Conservation (phyloP, 169 alveolate genomes). For the Babesia gibsoni region DNA sequence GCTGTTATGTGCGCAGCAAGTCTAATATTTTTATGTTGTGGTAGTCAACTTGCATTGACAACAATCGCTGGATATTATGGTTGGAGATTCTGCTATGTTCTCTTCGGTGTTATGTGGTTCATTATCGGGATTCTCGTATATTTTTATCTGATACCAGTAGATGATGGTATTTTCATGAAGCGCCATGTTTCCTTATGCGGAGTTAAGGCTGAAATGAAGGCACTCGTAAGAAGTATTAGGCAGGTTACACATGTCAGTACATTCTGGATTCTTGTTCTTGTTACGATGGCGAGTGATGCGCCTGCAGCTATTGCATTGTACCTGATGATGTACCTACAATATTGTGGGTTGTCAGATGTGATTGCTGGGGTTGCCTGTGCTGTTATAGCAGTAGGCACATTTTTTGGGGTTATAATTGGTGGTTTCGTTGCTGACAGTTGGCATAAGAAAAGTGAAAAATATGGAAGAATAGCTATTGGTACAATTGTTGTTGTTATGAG, state of each 20-base stretch:
- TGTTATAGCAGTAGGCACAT: constrained; percentile 79
- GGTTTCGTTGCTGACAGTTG: constrained; percentile 82
- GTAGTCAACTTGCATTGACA: background rate
- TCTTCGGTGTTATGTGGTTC: constrained; percentile 20
- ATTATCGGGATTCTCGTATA: background rate
- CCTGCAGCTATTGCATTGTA: constrained; percentile 87
- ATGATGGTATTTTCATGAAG: too few relatives aligned
- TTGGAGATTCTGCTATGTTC: constrained; percentile 38
- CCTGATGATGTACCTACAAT: constrained; percentile 86
- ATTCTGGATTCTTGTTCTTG: too few relatives aligned
- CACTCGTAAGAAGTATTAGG: too few relatives aligned
- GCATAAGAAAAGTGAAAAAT: constrained; percentile 73
- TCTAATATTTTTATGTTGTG: constrained; percentile 14
- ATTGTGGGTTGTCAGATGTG: constrained; percentile 81
- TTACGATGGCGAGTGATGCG: too few relatives aligned
- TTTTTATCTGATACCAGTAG: background rate
- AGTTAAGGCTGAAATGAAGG: too few relatives aligned
- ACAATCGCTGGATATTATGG: background rate
- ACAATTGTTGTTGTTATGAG: constrained; percentile 71
- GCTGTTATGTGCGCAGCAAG: constrained; percentile 48
- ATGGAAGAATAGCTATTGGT: constrained; percentile 86
- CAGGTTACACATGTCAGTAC: too few relatives aligned
- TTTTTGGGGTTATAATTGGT: constrained; percentile 87
- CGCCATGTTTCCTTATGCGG: too few relatives aligned
- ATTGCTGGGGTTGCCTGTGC: constrained; percentile 84